Conservation (phyloP, 768 basidiomycete species). For the Phaeotremella fagi region DNA sequence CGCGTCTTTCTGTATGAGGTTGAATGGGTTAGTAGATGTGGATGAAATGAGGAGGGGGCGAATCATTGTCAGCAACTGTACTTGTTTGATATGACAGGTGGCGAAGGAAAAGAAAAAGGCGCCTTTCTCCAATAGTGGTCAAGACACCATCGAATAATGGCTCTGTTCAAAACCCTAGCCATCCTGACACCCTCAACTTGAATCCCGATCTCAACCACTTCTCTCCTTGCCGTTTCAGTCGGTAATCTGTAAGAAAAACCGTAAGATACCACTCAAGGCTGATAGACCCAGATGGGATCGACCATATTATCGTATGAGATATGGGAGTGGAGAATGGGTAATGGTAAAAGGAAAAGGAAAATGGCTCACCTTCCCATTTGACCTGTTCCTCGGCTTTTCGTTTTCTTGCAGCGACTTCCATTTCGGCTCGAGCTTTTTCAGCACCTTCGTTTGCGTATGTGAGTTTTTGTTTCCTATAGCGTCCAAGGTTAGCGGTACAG, state of each 20-base stretch:
- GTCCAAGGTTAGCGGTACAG: constrained; percentile 1
- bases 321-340: neutral
- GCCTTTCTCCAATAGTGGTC: no score
- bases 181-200: no score
- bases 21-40: neutral
- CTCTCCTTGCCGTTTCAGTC: constrained; percentile 1
- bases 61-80: constrained; percentile 1
- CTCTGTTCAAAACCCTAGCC: no score
- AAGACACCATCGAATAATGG: no score
- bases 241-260: constrained; percentile 1
- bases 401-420: constrained; percentile 36
- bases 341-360: neutral
- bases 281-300: neutral
- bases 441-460: constrained; percentile 47
- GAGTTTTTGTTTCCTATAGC: constrained; percentile 36
- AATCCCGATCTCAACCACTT: no score
- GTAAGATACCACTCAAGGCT: constrained; percentile 10
- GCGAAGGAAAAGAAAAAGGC: neutral
- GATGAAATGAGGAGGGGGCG: constrained; percentile 3
- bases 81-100: neutral
- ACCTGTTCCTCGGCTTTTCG: constrained; percentile 43
- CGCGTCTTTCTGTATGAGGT: constrained; percentile 41
- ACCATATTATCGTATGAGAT: neutral
- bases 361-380: constrained; percentile 45
- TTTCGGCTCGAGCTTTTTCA: constrained; percentile 43